Evolutionary conservation across 78 protist species (phyloP).

Genomic region (Reticulomyxa filosa): DNA sequence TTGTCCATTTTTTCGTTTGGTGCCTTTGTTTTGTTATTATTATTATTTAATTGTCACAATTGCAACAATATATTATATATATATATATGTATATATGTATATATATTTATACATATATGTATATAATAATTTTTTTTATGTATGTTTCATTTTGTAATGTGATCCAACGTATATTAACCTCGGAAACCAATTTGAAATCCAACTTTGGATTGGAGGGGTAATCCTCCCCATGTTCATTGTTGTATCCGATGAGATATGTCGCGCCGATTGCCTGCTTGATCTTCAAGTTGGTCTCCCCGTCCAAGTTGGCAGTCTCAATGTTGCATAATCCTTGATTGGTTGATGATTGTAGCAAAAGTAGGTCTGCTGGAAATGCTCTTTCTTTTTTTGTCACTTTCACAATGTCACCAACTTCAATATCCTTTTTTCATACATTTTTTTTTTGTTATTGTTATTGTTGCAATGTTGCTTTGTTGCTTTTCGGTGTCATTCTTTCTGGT

Average conservation of each 20-base stretch:
- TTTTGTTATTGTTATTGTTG: no score
- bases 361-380: constrained; percentile 1
- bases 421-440: no score
- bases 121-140: no score
- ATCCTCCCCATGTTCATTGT: not conserved
- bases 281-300: constrained; percentile 28
- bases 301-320: constrained; percentile 14
- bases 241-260: no score
- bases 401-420: no score
- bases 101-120: no score
- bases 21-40: no score
- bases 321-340: not conserved
- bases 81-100: not conserved
- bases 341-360: not conserved
- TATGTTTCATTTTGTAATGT: not conserved
- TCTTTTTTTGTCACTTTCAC: no score
- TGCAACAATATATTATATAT: not conserved
- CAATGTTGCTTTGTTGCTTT: no score
- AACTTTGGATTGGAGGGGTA: not conserved
- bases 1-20: not conserved
- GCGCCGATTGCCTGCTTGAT: not conserved
- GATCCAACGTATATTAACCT: not conserved
- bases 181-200: not conserved
- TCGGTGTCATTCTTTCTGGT: no score
- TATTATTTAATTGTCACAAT: no score